Evolutionary conservation across 1,284 basidiomycete genomes (phyloP), one percentile per base, ranked within the genome.

Genomic region (Coniferiporia weirii): DNA sequence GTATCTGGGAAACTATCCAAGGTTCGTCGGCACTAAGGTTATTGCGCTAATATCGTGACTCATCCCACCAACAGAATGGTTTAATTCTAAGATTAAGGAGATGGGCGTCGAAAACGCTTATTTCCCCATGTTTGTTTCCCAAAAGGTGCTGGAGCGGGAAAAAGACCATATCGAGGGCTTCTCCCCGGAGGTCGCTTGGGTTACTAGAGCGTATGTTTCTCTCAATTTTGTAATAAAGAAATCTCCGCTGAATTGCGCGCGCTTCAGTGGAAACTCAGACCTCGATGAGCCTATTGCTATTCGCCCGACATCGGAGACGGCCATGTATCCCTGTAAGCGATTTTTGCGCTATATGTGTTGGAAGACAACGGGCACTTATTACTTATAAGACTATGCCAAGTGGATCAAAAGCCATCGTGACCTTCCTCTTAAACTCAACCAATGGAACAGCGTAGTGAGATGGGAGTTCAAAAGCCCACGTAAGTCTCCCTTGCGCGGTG

Each of bases 401-500:
- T 99, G 96, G 96, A 95, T 99, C 74, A 92, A 95, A 72, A 93
- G 89, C 65, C 91, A 99, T 75, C 92, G 96, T 66, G 96, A 99
- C 73, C 87, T 99, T 55, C 96, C 96, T 5, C 79, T 99, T 67
- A 97, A 96, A 75, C 82, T 99, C 60, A 99, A 99, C 77, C 93
- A 98, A 74, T 99, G 96, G 96, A 98, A 98, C 79, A 94, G 87
- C 66, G 95, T 99, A 68, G 96, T 99, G 32, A 89, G 96, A 64
- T 99, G 96, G 96, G 96, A 99, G 75, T 99, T 99, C 82, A 99
- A 99, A 79, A 97, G 96, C 74, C 97, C 96, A 57, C 94, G 88
- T 89, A 65, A 66, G 76, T 69, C 47, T 17, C 47, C 38, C 9
- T 38, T 40, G 13, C 17, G 2, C n/a, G n/a, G n/a, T n/a, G n/a